Conservation (phyloP, 129 eudicot genomes). For the Oenanthe sinensis region DNA sequence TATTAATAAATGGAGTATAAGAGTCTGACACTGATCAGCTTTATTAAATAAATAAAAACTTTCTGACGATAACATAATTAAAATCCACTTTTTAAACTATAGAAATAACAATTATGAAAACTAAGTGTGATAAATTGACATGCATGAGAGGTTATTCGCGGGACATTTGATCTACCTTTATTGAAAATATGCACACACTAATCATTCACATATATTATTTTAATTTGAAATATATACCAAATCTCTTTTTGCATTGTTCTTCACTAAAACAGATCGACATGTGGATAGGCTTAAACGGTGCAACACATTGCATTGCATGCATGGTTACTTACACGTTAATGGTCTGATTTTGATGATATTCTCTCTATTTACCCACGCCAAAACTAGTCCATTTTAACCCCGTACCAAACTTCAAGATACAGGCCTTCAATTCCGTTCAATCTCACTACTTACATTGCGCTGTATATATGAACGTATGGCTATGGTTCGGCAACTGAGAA, state of each 20-base stretch:
- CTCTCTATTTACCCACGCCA: background rate
- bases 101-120: too few relatives aligned
- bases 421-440: background rate
- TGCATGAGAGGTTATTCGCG: background rate
- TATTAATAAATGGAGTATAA: too few relatives aligned
- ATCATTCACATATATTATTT: background rate
- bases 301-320: constrained; percentile 5
- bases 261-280: background rate
- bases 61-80: background rate
- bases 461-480: background rate
- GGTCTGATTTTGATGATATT: background rate
- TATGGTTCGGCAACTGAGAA: background rate
- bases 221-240: background rate
- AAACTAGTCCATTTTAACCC: background rate
- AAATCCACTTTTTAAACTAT: too few relatives aligned
- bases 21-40: too few relatives aligned
- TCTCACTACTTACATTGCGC: background rate
- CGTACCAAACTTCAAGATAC: background rate
- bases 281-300: background rate
- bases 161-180: background rate
- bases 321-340: background rate
- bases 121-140: background rate
- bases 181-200: background rate
- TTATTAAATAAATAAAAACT: too few relatives aligned
- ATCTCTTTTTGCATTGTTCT: background rate